Conservation (phyloP, 2,329 filamentous ascomycete species). For the Aspergillus pseudoglaucus region DNA sequence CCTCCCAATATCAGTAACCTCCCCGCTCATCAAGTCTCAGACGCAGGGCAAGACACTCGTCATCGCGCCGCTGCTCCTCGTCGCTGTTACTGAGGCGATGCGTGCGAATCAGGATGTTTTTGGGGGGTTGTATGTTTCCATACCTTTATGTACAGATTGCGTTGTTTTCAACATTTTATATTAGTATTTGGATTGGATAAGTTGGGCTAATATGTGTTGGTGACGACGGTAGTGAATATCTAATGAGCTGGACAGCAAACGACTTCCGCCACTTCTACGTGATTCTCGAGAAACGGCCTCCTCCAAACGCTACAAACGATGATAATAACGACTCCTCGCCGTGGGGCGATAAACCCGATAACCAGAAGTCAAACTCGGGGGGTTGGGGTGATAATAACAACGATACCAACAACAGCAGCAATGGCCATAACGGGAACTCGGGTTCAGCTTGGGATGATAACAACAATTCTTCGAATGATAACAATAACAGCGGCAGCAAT, state of each 20-base stretch:
- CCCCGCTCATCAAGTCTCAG: background rate
- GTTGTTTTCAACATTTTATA: too few relatives aligned
- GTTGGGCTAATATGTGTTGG: background rate
- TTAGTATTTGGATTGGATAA: background rate
- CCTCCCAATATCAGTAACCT: background rate
- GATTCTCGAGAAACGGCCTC: background rate
- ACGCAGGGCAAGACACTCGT: background rate
- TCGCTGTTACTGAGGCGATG: slow-evolving; percentile 1
- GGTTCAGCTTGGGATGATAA: background rate
- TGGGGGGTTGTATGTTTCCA: slow-evolving; percentile 1
- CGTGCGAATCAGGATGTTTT: background rate
- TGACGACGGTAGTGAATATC: slow-evolving; percentile 1
- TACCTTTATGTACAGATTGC: background rate
- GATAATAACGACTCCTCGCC: background rate
- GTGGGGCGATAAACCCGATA: too few relatives aligned
- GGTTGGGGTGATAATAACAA: background rate
- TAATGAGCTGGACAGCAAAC: slow-evolving; percentile 1
- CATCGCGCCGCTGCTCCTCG: background rate
- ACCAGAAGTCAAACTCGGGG: background rate
- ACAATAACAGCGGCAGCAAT: background rate
- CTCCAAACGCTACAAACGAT: background rate
- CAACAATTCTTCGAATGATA: background rate
- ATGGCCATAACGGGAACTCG: background rate
- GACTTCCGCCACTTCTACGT: background rate
- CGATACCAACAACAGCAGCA: background rate